Conservation (phyloP, 306 rosid genomes). For the Medicago lupulina region DNA sequence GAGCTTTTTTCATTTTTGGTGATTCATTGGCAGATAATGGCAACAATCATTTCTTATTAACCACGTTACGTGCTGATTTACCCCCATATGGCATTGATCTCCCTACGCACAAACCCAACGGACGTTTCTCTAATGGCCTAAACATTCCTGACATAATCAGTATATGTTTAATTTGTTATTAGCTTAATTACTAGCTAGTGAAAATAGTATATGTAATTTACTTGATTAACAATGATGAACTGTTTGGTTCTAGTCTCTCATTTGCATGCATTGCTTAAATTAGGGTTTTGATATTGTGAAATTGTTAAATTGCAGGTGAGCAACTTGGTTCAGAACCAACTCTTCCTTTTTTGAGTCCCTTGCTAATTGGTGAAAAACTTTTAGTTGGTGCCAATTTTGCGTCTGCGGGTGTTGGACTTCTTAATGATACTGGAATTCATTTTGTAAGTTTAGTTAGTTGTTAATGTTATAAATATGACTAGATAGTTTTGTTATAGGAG, state of each 20-base stretch:
- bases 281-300: not conserved
- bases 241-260: not conserved
- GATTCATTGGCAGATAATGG: slow-evolving; percentile 93
- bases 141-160: slow-evolving; percentile 84
- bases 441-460: slow-evolving; percentile 57
- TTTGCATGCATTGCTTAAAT: slow-evolving; percentile 4
- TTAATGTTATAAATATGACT: no score
- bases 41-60: slow-evolving; percentile 80
- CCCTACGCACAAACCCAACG: slow-evolving; percentile 70
- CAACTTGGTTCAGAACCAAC: slow-evolving; percentile 67
- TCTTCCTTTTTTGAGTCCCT: slow-evolving; percentile 79
- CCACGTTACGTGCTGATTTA: slow-evolving; percentile 82
- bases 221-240: not conserved
- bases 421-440: slow-evolving; percentile 81
- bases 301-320: slow-evolving; percentile 55
- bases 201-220: not conserved
- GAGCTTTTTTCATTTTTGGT: slow-evolving; percentile 88
- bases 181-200: no score
- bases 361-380: slow-evolving; percentile 55
- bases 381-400: slow-evolving; percentile 90
- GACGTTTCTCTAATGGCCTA: slow-evolving; percentile 93
- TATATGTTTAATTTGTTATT: slow-evolving; percentile 16
- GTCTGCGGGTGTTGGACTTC: slow-evolving; percentile 87
- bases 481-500: no score
- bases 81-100: slow-evolving; percentile 86